Evolutionary conservation across 441 rosid species (phyloP).

Genomic region (Gossypium schwendimanii): DNA sequence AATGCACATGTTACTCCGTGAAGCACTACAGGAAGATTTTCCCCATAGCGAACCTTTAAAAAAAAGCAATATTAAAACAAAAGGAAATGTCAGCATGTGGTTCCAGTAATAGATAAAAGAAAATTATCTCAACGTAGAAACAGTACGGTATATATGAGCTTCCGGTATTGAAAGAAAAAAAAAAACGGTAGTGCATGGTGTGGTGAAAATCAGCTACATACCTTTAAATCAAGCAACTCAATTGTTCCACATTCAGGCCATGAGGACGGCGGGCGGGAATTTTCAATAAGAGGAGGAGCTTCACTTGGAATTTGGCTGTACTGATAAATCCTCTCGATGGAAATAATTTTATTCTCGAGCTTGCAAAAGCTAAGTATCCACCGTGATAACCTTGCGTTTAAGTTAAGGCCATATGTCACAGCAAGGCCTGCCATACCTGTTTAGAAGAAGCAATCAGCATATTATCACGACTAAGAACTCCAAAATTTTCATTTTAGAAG

Average conservation of each 20-base stretch:
- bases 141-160: background rate
- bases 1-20: constrained; percentile 78
- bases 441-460: constrained; percentile 19
- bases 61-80: constrained; percentile 10
- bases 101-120: background rate
- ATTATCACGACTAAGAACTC: background rate
- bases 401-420: constrained; percentile 97
- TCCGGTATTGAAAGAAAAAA: background rate
- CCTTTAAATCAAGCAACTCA: constrained; percentile 83
- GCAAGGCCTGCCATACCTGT: constrained; percentile 99
- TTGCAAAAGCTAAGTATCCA: constrained; percentile 99
- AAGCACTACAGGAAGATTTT: constrained; percentile 92
- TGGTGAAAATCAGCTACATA: constrained; percentile 16
- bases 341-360: constrained; percentile 95
- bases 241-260: constrained; percentile 91
- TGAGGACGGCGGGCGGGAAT: constrained; percentile 51
- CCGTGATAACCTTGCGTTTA: constrained; percentile 89
- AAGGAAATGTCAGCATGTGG: constrained; percentile 1
- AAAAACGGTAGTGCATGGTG: background rate
- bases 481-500: constrained; percentile 10
- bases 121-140: background rate
- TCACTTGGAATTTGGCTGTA: constrained; percentile 87
- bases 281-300: constrained; percentile 63
- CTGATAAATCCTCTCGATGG: constrained; percentile 95
- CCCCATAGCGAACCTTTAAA: constrained; percentile 78